phyloP scores from a whole-genome alignment of 306 rosid species.

The Quercus alba region DNA sequence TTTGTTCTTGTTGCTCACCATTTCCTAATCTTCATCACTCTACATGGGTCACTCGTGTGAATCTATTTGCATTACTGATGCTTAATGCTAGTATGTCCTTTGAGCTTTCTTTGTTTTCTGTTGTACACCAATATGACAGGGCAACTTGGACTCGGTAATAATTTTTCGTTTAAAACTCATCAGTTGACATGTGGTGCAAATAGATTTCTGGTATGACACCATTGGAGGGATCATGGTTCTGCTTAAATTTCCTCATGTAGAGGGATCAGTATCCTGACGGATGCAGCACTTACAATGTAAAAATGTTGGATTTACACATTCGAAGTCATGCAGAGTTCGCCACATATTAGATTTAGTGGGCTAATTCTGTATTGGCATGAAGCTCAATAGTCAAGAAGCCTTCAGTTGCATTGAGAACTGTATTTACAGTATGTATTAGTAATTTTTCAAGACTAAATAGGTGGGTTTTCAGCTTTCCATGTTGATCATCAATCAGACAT shows the following conservation, averaged over 20 bases:
- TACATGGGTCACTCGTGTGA: background rate
- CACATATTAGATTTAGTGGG: background rate
- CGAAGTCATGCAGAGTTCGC: background rate
- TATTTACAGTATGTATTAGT: background rate
- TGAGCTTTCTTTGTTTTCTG: background rate
- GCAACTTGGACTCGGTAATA: background rate
- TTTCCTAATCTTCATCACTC: background rate
- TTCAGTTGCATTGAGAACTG: background rate
- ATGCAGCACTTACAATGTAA: background rate
- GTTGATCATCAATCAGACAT: no score
- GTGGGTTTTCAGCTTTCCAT: background rate
- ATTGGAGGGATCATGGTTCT: background rate
- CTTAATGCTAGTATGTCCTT: background rate
- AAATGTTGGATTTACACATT: background rate
- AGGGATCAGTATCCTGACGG: background rate
- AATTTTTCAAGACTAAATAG: background rate
- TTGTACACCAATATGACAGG: background rate
- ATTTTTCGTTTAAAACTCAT: background rate
- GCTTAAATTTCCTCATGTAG: background rate
- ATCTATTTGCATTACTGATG: background rate
- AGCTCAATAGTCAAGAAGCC: background rate
- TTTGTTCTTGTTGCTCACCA: background rate
- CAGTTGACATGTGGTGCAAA: background rate
- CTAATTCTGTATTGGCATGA: background rate
- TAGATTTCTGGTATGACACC: background rate